phyloP scores from a whole-genome alignment of 2,329 filamentous ascomycete genomes.

The Sarocladium oryzae region DNA sequence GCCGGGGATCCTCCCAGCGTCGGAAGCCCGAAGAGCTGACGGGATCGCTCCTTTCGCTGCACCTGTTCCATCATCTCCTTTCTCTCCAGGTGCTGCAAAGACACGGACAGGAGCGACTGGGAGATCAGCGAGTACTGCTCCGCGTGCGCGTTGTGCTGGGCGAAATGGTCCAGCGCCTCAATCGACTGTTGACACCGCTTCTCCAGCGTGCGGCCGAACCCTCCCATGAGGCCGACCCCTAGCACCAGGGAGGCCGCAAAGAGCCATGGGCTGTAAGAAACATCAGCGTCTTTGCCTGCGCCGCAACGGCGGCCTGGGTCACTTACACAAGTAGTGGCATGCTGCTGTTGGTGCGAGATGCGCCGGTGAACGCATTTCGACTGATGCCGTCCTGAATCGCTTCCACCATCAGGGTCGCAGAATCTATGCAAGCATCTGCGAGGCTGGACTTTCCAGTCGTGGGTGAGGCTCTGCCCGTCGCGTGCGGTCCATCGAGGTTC shows the following conservation, averaged over 20 bases:
- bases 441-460: slow-evolving; percentile 41
- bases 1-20: slow-evolving; percentile 20
- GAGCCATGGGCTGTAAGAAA: slow-evolving; percentile 39
- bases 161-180: slow-evolving; percentile 41
- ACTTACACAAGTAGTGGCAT: slow-evolving; percentile 46
- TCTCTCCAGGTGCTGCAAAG: slow-evolving; percentile 40
- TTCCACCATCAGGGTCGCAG: slow-evolving; percentile 47
- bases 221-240: slow-evolving; percentile 43
- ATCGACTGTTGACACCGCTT: slow-evolving; percentile 43
- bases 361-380: slow-evolving; percentile 19
- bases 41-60: slow-evolving; percentile 42
- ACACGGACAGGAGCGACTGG: slow-evolving; percentile 40
- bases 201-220: slow-evolving; percentile 45
- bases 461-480: slow-evolving; percentile 12
- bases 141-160: slow-evolving; percentile 42
- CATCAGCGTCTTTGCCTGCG: too few species aligned
- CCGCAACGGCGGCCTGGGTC: not conserved
- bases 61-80: slow-evolving; percentile 39
- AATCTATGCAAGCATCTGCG: slow-evolving; percentile 49
- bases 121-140: slow-evolving; percentile 47
- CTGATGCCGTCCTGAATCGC: slow-evolving; percentile 38
- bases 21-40: slow-evolving; percentile 44
- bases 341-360: slow-evolving; percentile 28
- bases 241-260: slow-evolving; percentile 48
- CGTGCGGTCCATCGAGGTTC: slow-evolving; percentile 23